Conservation (phyloP, 371 early-diverging fungal genomes). For the Fennellomyces sp. region DNA sequence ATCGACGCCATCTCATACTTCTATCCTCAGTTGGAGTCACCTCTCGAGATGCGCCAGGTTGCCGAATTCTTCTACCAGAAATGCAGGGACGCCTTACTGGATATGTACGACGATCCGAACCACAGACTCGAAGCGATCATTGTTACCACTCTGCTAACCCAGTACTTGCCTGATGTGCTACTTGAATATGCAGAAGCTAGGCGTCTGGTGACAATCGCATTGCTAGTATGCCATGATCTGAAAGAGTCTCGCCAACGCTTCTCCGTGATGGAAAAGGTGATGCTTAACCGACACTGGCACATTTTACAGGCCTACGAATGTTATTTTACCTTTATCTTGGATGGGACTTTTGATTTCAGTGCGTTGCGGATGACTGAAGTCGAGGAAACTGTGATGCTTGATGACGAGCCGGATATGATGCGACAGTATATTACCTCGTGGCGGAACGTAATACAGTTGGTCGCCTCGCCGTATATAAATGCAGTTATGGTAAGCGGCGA, state of each 20-base stretch:
- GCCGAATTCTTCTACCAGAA: background rate
- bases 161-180: background rate
- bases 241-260: background rate
- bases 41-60: background rate
- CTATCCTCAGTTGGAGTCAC: background rate
- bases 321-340: too few relatives aligned
- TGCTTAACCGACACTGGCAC: background rate
- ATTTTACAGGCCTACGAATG: too few relatives aligned
- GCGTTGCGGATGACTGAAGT: too few relatives aligned
- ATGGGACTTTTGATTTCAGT: too few relatives aligned
- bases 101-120: constrained; percentile 4
- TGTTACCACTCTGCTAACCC: background rate
- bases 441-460: too few relatives aligned
- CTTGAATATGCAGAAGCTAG: background rate
- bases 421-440: too few relatives aligned
- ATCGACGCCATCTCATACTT: background rate
- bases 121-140: background rate
- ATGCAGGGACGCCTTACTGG: background rate
- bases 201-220: background rate
- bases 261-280: background rate
- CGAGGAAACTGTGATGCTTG: too few relatives aligned
- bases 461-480: too few relatives aligned
- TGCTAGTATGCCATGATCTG: background rate
- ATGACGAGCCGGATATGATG: too few relatives aligned
- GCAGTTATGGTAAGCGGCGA: background rate